Percentiles rank a stretch among this genome's conserved stretches.
Conservation (phyloP, 371 early-diverging fungal genomes). For the Mortierella sp. region DNA sequence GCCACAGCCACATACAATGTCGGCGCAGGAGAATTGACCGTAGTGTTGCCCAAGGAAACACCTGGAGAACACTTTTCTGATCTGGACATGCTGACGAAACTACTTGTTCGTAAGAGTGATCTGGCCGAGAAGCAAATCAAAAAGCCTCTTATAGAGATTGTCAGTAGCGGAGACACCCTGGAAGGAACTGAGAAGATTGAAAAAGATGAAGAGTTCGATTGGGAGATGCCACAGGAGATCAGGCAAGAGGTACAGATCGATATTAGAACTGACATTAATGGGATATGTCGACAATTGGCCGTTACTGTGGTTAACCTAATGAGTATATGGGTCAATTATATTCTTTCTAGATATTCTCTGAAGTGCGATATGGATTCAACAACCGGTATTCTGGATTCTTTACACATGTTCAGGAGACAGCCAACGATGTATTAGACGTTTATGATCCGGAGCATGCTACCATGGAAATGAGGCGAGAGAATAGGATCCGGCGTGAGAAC, state of each 20-base stretch:
- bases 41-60: slow-evolving; percentile 82
- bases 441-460: slow-evolving; percentile 80
- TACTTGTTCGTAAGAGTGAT: slow-evolving; percentile 78
- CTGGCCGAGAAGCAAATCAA: slow-evolving; percentile 48
- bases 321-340: slow-evolving; percentile 8
- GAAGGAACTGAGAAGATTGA: slow-evolving; percentile 58
- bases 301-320: background rate
- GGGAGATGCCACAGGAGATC: slow-evolving; percentile 88
- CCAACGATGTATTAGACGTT: slow-evolving; percentile 88
- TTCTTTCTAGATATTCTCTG: slow-evolving; percentile 31
- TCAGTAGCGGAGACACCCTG: slow-evolving; percentile 61
- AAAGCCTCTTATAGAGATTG: slow-evolving; percentile 77
- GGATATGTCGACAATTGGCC: background rate
- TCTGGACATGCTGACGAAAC: slow-evolving; percentile 87
- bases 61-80: slow-evolving; percentile 87
- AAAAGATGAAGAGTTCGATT: slow-evolving; percentile 81
- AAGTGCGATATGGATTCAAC: slow-evolving; percentile 91
- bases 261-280: background rate
- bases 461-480: slow-evolving; percentile 68
- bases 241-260: slow-evolving; percentile 54
- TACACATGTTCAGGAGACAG: slow-evolving; percentile 80
- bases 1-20: slow-evolving; percentile 88
- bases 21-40: slow-evolving; percentile 78
- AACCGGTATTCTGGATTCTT: slow-evolving; percentile 85
- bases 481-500: slow-evolving; percentile 79